Base-by-base conservation (phyloP, 495 filamentous ascomycete species). In the Cercophora samala region DNA sequence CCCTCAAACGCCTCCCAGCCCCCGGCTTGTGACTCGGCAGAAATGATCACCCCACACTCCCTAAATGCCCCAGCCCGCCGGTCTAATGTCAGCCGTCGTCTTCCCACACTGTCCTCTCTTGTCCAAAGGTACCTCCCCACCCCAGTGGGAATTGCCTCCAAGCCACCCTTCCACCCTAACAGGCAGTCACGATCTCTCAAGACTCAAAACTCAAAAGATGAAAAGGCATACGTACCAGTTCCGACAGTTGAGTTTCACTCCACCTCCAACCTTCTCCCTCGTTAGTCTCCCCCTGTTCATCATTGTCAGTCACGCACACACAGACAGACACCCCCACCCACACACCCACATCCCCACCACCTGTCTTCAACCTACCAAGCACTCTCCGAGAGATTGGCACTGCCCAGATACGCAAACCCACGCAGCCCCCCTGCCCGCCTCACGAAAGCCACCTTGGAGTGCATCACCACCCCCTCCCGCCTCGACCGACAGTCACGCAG, bases 1-100 rank as follows among this genome's bases (percentile, higher is more conserved):
- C 74, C 77, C 8, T 80, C 66, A 70, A 96, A 94, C 11, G 86
- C 78, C 24, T 79, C 79, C 69, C 19, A 65, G 25, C 9, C 24
- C 5, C 19, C 29, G 1, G 13, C 64, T 9, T 19, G 19, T 46
- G 18, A 23, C 24, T 6, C 11, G 18, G n/a, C 74, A 1, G 86
- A 88, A 13, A 97, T 68, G 2, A 99, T 25, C 0, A 99, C 93
- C 3, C 95, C 95, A 69, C 93, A 97, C 77, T 99, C 95, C 95
- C 68, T 70, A 52, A 11, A 42, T 3, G 17, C 6, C n/a, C 26
- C 4, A 53, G 4, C 29, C 4, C 22, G 19, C 11, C 46, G 6
- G 21, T 63, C 21, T 8, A 17, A 6, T 42, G 25, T 53, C 18
- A 62, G 22, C 54, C 54, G 21, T 21, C 3, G 8, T 56, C 54